Percentiles rank a stretch among this genome's conserved stretches.
These are phyloP conservation scores for Chamaecyparis obtusa DNA, from an alignment of 75 land plant genomes.

Conservation along the genomic window DNA sequence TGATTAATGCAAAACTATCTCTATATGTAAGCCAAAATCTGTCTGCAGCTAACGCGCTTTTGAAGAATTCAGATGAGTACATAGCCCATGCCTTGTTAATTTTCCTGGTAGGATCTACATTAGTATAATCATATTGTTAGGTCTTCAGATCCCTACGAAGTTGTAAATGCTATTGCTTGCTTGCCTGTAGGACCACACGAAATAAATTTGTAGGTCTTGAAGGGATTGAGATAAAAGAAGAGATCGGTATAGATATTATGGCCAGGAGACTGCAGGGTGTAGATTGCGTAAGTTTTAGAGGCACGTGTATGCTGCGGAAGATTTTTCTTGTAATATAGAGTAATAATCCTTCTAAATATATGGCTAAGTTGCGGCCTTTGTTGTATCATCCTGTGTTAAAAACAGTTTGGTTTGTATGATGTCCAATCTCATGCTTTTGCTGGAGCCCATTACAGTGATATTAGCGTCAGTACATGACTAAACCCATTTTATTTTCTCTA, in stretches of 20 bases:
- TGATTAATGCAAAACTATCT: not conserved
- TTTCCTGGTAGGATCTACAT: not conserved
- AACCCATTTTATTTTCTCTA: not conserved
- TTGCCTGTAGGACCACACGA: not conserved
- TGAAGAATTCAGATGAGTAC: not conserved
- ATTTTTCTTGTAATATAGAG: not conserved
- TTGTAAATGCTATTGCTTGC: not conserved
- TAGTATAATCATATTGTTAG: not conserved
- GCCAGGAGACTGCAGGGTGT: not conserved
- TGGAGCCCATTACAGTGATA: not conserved
- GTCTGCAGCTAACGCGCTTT: not conserved
- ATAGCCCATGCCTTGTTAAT: not conserved
- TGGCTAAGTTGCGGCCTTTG: not conserved
- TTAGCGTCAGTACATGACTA: not conserved
- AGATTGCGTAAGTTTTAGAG: not conserved
- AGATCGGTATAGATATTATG: not conserved
- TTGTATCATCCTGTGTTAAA: not conserved
- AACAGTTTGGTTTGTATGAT: not conserved
- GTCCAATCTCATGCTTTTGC: not conserved
- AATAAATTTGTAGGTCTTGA: not conserved
- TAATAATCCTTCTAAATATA: not conserved
- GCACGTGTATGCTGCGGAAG: not conserved
- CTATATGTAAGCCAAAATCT: not conserved
- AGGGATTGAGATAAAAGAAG: not conserved
- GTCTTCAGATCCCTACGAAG: not conserved